Conservation (phyloP, 2,329 filamentous ascomycete genomes). For the Talaromyces sp. region DNA sequence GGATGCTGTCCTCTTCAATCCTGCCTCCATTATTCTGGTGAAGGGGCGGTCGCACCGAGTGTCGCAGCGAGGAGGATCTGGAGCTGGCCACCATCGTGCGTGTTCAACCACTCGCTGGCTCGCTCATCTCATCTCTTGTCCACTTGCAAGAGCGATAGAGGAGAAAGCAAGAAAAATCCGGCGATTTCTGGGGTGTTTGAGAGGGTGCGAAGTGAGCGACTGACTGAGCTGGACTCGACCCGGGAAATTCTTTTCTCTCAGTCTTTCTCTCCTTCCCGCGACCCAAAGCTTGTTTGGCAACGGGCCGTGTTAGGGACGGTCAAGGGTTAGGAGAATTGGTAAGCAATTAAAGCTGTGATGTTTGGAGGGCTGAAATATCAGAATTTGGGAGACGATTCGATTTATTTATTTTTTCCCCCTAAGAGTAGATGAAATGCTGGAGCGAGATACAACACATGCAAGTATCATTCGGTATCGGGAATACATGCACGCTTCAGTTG, state of each 20-base stretch:
- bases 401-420: too few species aligned
- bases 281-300: neutral
- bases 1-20: too few species aligned
- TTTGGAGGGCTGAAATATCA: neutral
- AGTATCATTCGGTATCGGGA: neutral
- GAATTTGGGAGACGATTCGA: too few species aligned
- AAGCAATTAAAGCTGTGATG: neutral
- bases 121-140: neutral
- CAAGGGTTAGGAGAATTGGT: neutral
- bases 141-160: neutral
- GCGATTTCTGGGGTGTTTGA: neutral
- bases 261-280: too few species aligned
- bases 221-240: neutral
- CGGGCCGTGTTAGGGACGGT: neutral
- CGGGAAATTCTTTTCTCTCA: neutral
- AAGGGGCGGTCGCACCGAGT: neutral
- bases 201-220: neutral
- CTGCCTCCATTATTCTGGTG: neutral
- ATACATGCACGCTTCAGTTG: neutral
- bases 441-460: neutral
- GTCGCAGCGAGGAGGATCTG: slow-evolving; percentile 1
- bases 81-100: slow-evolving; percentile 1
- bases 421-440: too few species aligned
- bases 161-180: neutral
- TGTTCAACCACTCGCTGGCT: neutral